These are phyloP conservation scores for Apiospora phragmitis DNA, from an alignment of 2,329 filamentous ascomycete genomes.

Conservation along the genomic window DNA sequence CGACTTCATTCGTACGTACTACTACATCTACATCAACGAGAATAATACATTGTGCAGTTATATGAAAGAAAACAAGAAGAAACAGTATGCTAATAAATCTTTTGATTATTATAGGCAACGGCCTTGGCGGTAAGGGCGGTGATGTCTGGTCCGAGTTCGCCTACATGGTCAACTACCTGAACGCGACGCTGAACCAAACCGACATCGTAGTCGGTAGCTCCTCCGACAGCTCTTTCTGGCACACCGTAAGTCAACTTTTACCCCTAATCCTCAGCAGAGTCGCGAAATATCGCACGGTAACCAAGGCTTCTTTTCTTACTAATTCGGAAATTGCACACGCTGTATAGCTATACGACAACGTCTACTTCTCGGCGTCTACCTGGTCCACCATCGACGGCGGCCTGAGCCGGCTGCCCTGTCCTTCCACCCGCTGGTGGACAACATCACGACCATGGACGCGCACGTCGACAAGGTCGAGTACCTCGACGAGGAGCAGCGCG, in stretches of 20 bases:
- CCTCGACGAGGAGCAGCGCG: slow-evolving; percentile 48
- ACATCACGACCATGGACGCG: slow-evolving; percentile 55
- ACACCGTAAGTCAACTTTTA: slow-evolving; percentile 31
- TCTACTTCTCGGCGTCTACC: slow-evolving; percentile 59
- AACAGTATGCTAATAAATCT: background rate
- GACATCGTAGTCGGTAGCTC: slow-evolving; percentile 47
- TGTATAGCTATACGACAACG: slow-evolving; percentile 48
- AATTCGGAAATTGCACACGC: too few species aligned
- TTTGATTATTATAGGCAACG: slow-evolving; percentile 26
- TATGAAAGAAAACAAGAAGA: background rate
- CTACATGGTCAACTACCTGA: slow-evolving; percentile 61
- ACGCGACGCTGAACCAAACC: slow-evolving; percentile 53
- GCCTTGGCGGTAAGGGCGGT: slow-evolving; percentile 45
- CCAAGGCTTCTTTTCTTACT: too few species aligned
- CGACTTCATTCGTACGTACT: slow-evolving; percentile 33
- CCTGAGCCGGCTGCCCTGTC: slow-evolving; percentile 58
- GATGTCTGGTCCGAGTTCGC: slow-evolving; percentile 67
- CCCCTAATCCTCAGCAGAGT: background rate
- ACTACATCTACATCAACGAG: too few species aligned
- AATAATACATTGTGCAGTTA: too few species aligned
- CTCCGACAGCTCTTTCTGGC: slow-evolving; percentile 46
- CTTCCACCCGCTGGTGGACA: slow-evolving; percentile 62
- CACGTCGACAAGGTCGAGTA: slow-evolving; percentile 59
- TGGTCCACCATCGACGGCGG: slow-evolving; percentile 66
- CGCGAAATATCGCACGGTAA: too few species aligned